Evolutionary conservation across 345 rosid genomes (phyloP).

Genomic region (Arabidopsis suecica): DNA sequence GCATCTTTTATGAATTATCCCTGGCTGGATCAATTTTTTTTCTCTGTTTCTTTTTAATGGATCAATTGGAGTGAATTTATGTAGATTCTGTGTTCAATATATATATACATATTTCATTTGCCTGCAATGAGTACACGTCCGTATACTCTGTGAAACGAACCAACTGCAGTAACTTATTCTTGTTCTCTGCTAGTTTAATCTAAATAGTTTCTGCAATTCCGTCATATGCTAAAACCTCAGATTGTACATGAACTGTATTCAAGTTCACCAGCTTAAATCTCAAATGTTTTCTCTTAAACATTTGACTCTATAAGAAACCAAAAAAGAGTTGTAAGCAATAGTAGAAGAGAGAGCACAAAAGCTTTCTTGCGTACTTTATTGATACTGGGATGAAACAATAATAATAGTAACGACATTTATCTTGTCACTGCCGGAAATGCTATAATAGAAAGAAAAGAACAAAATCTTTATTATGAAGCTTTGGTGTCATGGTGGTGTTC

Average conservation of each 20-base stretch:
- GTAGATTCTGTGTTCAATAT: slow-evolving; percentile 36
- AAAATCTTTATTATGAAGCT: not conserved
- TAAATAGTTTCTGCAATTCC: not conserved
- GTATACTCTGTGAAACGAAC: not conserved
- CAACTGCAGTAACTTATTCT: not conserved
- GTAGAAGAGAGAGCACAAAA: not conserved
- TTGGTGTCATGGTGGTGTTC: not conserved
- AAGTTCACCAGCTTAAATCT: not conserved
- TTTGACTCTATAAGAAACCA: not conserved
- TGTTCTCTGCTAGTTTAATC: not conserved
- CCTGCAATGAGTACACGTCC: slow-evolving; percentile 4
- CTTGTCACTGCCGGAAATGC: slow-evolving; percentile 11
- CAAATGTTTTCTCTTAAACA: not conserved
- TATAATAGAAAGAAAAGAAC: not conserved
- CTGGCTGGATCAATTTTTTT: slow-evolving; percentile 11
- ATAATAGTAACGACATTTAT: slow-evolving; percentile 7
- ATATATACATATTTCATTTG: slow-evolving; percentile 28
- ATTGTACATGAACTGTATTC: slow-evolving; percentile 8
- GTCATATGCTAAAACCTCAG: no score
- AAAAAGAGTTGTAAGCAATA: not conserved
- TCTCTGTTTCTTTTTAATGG: not conserved
- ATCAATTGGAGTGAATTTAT: slow-evolving; percentile 30
- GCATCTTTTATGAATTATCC: slow-evolving; percentile 29
- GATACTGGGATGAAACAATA: slow-evolving; percentile 18
- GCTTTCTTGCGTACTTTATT: slow-evolving; percentile 28